Conservation (phyloP, 1,284 basidiomycete genomes). For the Farysia itapuensis region DNA sequence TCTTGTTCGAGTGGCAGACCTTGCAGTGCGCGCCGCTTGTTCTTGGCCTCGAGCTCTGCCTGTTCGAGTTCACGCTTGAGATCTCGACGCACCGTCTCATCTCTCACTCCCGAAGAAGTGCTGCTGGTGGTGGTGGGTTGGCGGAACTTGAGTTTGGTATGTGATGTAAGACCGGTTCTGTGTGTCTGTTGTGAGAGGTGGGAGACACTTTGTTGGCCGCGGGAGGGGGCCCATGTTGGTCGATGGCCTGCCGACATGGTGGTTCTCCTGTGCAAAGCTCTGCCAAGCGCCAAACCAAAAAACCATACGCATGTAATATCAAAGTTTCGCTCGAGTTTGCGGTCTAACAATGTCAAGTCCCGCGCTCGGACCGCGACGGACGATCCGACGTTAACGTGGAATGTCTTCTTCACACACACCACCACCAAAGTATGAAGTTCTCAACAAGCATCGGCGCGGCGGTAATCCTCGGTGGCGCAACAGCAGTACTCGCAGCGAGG, state of each 20-base stretch:
- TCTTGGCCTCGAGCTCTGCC: constrained; percentile 39
- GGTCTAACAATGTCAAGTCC: no score
- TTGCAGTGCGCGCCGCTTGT: constrained; percentile 14
- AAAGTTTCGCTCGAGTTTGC: no score
- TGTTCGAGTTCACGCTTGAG: constrained; percentile 46
- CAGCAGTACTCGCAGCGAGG: constrained; percentile 51
- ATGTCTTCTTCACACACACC: no score
- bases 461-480: constrained; percentile 34
- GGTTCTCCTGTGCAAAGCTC: no score
- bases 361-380: no score
- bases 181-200: constrained; percentile 30
- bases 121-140: constrained; percentile 1
- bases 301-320: no score
- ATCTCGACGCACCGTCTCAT: constrained; percentile 14
- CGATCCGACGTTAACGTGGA: no score
- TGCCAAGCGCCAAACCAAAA: no score
- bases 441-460: constrained; percentile 9
- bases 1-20: constrained; percentile 5
- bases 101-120: not conserved
- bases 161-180: constrained; percentile 31
- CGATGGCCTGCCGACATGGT: constrained; percentile 57
- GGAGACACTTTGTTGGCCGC: constrained; percentile 33
- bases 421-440: constrained; percentile 32
- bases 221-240: constrained; percentile 55
- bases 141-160: constrained; percentile 57